Conservation (phyloP, 139 green algal genomes). For the Desmodesmus armatus region DNA sequence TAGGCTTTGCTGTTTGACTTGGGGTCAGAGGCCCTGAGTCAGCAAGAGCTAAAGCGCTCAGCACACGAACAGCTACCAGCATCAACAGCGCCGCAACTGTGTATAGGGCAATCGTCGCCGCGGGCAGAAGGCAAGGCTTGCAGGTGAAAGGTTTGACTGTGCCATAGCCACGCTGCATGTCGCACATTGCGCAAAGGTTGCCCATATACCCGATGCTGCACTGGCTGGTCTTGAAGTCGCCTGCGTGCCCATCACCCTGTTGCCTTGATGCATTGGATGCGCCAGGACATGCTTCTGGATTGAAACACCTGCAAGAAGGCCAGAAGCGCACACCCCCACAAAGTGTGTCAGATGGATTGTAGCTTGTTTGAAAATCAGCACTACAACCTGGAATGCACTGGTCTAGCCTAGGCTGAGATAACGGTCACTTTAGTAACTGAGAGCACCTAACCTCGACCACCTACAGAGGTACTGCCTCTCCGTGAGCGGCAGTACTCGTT, state of each 20-base stretch:
- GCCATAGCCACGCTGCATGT: neutral
- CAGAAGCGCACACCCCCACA: no score
- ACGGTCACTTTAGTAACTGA: no score
- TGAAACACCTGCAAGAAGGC: neutral
- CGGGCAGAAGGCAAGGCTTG: neutral
- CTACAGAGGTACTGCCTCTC: no score
- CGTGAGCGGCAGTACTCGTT: neutral
- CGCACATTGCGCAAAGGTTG: constrained; percentile 1
- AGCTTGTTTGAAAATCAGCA: no score
- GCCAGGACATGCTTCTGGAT: neutral
- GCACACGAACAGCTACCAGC: neutral
- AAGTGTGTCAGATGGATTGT: no score
- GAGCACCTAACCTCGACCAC: no score
- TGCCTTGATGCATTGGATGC: neutral
- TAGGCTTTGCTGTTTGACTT: neutral
- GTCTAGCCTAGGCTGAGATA: no score
- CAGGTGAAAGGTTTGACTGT: neutral
- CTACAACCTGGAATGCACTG: neutral
- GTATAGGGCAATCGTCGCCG: neutral
- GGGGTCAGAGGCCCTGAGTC: no score
- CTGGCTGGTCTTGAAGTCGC: neutral
- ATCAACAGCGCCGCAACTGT: neutral
- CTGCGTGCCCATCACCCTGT: no score
- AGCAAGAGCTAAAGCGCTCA: no score
- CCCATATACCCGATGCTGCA: neutral